Conservation (phyloP, 331 rosid species). For the Pyrus hybrid region DNA sequence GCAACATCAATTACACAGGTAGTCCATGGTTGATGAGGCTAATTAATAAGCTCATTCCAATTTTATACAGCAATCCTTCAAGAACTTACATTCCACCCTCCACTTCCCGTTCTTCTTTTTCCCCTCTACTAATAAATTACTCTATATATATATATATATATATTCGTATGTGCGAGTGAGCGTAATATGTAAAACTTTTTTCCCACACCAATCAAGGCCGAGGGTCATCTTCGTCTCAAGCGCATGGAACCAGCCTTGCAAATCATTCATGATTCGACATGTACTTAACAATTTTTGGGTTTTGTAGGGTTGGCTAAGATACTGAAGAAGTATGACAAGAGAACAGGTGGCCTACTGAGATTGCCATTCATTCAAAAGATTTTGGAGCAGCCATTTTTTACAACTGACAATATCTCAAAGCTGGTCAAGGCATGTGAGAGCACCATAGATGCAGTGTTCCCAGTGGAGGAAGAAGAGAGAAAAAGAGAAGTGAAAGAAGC, state of each 20-base stretch:
- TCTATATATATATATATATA: no score
- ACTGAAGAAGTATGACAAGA: conserved; percentile 84
- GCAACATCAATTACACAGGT: conserved; percentile 91
- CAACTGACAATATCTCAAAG: conserved; percentile 66
- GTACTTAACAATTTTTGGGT: not conserved
- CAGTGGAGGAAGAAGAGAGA: conserved; percentile 30
- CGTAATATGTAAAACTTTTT: no score
- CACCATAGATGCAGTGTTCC: conserved; percentile 62
- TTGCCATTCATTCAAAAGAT: conserved; percentile 74
- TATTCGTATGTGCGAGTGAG: no score
- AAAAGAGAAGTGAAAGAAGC: conserved; percentile 36
- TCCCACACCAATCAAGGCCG: no score
- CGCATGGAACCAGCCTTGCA: not conserved
- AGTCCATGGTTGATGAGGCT: not conserved
- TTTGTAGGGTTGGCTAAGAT: conserved; percentile 75
- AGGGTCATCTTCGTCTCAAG: no score
- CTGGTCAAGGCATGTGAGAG: conserved; percentile 77
- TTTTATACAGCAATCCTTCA: no score
- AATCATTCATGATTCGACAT: not conserved
- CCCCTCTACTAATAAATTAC: no score
- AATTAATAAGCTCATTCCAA: not conserved
- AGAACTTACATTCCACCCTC: no score
- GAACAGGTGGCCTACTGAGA: conserved; percentile 67
- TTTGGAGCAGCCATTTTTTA: conserved; percentile 68
- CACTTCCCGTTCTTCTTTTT: no score